A percentile compares a stretch with the other conserved stretches of the same genome.
These are phyloP conservation scores for Podospora didyma DNA, from an alignment of 495 filamentous ascomycete species.

Conservation along the genomic window DNA sequence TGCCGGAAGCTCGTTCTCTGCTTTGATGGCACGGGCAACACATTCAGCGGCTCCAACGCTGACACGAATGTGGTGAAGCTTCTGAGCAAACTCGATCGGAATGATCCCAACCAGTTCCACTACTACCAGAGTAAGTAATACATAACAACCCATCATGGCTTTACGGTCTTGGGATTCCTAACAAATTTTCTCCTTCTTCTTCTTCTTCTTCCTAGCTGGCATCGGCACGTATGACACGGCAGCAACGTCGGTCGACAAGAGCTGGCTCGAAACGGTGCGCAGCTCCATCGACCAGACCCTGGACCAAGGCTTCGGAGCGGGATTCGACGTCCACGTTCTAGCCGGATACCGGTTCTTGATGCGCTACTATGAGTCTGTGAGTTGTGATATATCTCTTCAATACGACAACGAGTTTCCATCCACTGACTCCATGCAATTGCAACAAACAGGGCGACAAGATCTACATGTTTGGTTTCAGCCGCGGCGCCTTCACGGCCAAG, in stretches of 20 bases:
- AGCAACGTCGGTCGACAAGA: constrained; percentile 8
- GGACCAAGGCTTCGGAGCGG: constrained; percentile 12
- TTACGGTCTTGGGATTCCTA: too few species aligned
- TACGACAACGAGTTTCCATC: background rate
- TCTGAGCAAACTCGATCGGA: constrained; percentile 12
- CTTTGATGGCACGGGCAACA: constrained; percentile 14
- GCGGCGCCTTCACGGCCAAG: constrained; percentile 15
- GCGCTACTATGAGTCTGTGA: constrained; percentile 13
- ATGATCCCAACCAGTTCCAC: constrained; percentile 13
- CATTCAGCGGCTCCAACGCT: constrained; percentile 12
- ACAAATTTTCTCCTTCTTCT: too few species aligned
- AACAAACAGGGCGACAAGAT: constrained; percentile 11
- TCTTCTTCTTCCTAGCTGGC: constrained; percentile 1
- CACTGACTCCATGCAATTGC: background rate
- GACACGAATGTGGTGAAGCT: constrained; percentile 18
- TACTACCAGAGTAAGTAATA: constrained; percentile 12
- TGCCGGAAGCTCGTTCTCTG: constrained; percentile 9
- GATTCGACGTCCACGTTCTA: constrained; percentile 11
- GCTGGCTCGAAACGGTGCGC: background rate
- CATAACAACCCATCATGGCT: background rate
- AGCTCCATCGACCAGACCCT: constrained; percentile 9
- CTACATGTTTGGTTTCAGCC: constrained; percentile 14
- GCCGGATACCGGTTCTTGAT: constrained; percentile 15
- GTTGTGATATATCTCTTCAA: background rate
- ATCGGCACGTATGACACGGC: constrained; percentile 14